Evolutionary conservation across 257 asterid species (phyloP).

Genomic region (Scutellaria baicalensis): DNA sequence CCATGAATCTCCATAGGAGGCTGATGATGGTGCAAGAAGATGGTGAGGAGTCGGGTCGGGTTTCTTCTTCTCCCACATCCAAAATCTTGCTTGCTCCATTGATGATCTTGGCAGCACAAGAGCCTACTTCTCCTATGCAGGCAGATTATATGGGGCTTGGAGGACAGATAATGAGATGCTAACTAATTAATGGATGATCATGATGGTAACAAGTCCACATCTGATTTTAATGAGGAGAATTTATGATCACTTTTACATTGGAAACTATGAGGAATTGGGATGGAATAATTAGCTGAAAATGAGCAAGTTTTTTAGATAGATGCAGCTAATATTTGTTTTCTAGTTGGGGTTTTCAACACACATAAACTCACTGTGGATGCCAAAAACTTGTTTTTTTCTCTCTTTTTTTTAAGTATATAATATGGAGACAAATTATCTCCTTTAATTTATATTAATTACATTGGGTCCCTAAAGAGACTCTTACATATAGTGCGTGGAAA

Average conservation of each 20-base stretch:
- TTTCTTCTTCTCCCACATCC: constrained; percentile 64
- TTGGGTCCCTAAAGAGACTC: constrained; percentile 32
- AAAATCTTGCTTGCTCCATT: constrained; percentile 68
- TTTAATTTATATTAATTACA: background rate
- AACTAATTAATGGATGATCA: background rate
- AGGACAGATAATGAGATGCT: background rate
- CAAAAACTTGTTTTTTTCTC: background rate
- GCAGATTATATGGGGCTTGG: background rate
- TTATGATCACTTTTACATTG: constrained; percentile 12
- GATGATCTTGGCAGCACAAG: background rate
- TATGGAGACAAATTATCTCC: background rate
- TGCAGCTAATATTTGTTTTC: constrained; percentile 55
- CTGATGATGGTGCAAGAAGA: constrained; percentile 2
- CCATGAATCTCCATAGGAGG: constrained; percentile 60
- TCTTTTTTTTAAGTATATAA: background rate
- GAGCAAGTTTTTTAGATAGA: constrained; percentile 12
- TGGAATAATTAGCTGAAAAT: constrained; percentile 29
- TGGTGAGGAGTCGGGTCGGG: constrained; percentile 25
- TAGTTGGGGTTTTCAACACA: constrained; percentile 23
- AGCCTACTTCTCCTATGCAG: too few relatives aligned
- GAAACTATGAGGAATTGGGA: constrained; percentile 19
- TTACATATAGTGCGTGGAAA: constrained; percentile 12
- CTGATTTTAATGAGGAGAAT: constrained; percentile 21
- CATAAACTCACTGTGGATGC: constrained; percentile 11
- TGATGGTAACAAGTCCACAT: constrained; percentile 19